Base-by-base conservation (phyloP, 306 rosid genomes). In the Vigna angularis region DNA sequence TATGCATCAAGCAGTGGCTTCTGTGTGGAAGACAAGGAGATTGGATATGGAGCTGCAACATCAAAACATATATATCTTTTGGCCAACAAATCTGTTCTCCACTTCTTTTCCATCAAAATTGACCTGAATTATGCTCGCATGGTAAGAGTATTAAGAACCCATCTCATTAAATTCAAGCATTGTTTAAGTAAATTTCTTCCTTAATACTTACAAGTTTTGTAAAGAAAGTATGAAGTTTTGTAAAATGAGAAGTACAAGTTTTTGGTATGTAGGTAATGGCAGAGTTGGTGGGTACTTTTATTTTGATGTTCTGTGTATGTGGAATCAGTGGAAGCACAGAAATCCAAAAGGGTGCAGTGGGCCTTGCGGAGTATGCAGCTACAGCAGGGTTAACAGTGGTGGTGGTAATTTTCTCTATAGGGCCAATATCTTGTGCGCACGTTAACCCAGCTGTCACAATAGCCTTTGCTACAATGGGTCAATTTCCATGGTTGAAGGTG, bases 401-500 rank as follows among this genome's bases (percentile, higher is more conserved):
- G 16, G 97, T 94, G 53, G 72, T 91, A 34, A 86, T 88, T 36
- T 91, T 90, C 87, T 85, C 94, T 0, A 85, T 89, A 36, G 96
- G 90, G 3, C 81, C 88, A 26, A 89, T 94, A 79, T 94, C 97
- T 63, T 91, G 87, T 80, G 97, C 98, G 1, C 98, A 91, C 81
- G 91, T 94, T 72, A 94, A 94, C 79, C 98, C 97, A 20, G 90
- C 98, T 18, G 85, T 87, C 77, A 94, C 98, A 45, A 40, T 91
- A 68, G 97, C 98, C 76, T 90, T 90, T 72, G 98, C 97, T 61
- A 82, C 86, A 59, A 80, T 86, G n/a, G 97, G 96, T 59, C 88
- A 87, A 72, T 89, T 90, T 64, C 93, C 97, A 66, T 91, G 96
- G 98, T 72, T 81, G 67, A 86, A 81, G 94, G 96, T 93, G 79